Base-by-base conservation (phyloP, 106 monocot species). In the Dioscorea zingiberensis region DNA sequence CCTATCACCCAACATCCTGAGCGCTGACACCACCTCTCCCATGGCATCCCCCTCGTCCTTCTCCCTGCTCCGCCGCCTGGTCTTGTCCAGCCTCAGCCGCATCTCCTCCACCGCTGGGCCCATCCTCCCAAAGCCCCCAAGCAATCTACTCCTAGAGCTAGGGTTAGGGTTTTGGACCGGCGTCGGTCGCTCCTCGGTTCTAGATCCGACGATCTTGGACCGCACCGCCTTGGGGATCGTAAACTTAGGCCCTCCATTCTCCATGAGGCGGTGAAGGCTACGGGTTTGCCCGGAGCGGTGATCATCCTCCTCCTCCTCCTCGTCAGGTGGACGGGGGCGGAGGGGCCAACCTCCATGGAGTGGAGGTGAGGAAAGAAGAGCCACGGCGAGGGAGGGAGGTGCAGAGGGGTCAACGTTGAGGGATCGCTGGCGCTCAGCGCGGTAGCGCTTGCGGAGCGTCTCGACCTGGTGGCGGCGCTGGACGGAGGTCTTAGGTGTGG, bases 391-490 rank as follows among this genome's bases (percentile, higher is more conserved):
- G n/a, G 72, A 27, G 1, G 82, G 74, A 21, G 81, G 76, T 11
- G 64, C 44, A 25, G 27, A 48, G 55, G 81, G 78, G 44, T 80
- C 53, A 64, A 48, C 59, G 27, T 46, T 23, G 54, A 83, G 74
- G 11, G 80, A 68, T 14, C 86, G 66, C 44, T 65, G 59, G 18
- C 75, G 71, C 77, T 97, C 97, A 47, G 91, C 70, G 25, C 97
- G 77, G 79, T 83, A 97, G 9, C 95, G 74, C 77, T 97, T 97
- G 47, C 97, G 85, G 69, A 97, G 97, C 81, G 92, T 97, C 92
- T 97, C 97, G 71, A 97, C 70, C 80, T 97, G 92, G 79, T 97
- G 97, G 46, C 97, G 88, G 77, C 97, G 92, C 97, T 97, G 97
- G 66, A 97, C 85, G 57, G 92, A 76, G 65, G 97, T 84, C 79